phyloP scores from a whole-genome alignment of 768 basidiomycete species.

The Amanita inopinata region DNA sequence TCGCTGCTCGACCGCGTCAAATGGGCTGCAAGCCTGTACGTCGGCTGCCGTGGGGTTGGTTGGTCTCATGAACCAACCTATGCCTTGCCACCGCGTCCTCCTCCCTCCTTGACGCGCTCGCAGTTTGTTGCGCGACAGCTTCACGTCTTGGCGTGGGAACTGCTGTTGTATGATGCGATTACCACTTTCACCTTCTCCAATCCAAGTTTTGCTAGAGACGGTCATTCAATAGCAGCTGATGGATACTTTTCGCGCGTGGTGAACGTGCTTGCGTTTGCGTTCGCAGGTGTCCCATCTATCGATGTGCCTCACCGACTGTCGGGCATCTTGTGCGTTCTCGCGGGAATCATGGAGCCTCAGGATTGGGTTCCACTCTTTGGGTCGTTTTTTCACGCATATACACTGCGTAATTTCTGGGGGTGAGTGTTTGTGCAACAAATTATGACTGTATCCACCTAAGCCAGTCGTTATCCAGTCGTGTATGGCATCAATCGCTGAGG shows the following conservation, averaged over 20 bases:
- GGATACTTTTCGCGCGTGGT: constrained; percentile 11
- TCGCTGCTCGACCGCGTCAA: constrained; percentile 13
- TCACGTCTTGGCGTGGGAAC: constrained; percentile 10
- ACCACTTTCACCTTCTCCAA: constrained; percentile 9
- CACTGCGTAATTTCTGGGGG: constrained; percentile 18
- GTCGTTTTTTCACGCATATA: constrained; percentile 13
- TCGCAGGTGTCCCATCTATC: constrained; percentile 10
- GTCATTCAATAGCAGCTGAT: constrained; percentile 10
- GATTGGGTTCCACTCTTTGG: constrained; percentile 19
- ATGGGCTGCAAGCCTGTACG: constrained; percentile 23
- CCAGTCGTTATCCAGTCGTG: constrained; percentile 10
- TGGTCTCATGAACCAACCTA: constrained; percentile 23
- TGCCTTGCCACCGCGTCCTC: constrained; percentile 12
- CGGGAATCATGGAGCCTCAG: constrained; percentile 14
- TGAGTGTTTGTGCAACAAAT: constrained; percentile 12
- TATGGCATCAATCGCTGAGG: constrained; percentile 18
- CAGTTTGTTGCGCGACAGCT: constrained; percentile 16
- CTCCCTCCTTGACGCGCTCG: constrained; percentile 14
- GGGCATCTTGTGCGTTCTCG: constrained; percentile 8
- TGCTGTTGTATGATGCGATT: constrained; percentile 15
- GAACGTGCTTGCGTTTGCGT: constrained; percentile 13
- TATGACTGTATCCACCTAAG: background rate
- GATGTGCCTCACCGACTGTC: constrained; percentile 8
- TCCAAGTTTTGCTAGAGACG: constrained; percentile 10
- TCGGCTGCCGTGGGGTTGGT: constrained; percentile 23